Percentiles rank a stretch among this genome's conserved stretches.
Evolutionary conservation across 2,329 filamentous ascomycete genomes (phyloP).

Genomic region (Neopestalotiopsis sp.): DNA sequence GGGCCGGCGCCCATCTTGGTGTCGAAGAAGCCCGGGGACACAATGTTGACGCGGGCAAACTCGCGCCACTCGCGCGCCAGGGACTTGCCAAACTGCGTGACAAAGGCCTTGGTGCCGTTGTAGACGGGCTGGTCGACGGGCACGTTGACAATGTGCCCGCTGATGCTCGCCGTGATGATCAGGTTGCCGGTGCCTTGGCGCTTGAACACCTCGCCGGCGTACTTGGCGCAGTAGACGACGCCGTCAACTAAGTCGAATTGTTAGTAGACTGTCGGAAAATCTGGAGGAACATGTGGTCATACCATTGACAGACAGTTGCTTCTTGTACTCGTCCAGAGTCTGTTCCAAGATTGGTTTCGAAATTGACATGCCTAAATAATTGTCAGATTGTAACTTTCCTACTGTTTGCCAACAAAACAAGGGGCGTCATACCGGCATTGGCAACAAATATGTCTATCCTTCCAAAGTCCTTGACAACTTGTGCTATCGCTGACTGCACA

Average conservation of each 20-base stretch:
- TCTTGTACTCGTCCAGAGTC: slow-evolving; percentile 55
- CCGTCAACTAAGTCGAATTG: slow-evolving; percentile 50
- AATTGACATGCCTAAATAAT: slow-evolving; percentile 49
- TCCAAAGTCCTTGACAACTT: slow-evolving; percentile 69
- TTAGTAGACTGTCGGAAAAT: background rate
- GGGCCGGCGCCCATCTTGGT: slow-evolving; percentile 66
- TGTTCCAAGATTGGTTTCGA: slow-evolving; percentile 62
- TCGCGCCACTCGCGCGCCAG: slow-evolving; percentile 78
- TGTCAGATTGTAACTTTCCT: background rate
- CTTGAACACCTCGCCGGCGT: slow-evolving; percentile 72
- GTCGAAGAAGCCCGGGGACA: slow-evolving; percentile 78
- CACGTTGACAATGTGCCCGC: slow-evolving; percentile 78
- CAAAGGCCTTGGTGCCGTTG: slow-evolving; percentile 71
- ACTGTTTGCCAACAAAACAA: background rate
- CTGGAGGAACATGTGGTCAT: slow-evolving; percentile 21
- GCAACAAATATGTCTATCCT: slow-evolving; percentile 81
- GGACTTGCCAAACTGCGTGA: slow-evolving; percentile 67
- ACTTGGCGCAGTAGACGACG: slow-evolving; percentile 77
- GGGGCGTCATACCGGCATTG: slow-evolving; percentile 65
- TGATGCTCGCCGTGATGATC: slow-evolving; percentile 81
- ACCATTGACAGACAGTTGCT: slow-evolving; percentile 61
- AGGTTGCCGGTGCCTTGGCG: slow-evolving; percentile 71
- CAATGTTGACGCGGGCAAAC: slow-evolving; percentile 70
- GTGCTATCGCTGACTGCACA: slow-evolving; percentile 56
- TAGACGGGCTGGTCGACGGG: slow-evolving; percentile 78